phyloP scores from a whole-genome alignment of 495 filamentous ascomycete genomes.

The Monascus purpureus region DNA sequence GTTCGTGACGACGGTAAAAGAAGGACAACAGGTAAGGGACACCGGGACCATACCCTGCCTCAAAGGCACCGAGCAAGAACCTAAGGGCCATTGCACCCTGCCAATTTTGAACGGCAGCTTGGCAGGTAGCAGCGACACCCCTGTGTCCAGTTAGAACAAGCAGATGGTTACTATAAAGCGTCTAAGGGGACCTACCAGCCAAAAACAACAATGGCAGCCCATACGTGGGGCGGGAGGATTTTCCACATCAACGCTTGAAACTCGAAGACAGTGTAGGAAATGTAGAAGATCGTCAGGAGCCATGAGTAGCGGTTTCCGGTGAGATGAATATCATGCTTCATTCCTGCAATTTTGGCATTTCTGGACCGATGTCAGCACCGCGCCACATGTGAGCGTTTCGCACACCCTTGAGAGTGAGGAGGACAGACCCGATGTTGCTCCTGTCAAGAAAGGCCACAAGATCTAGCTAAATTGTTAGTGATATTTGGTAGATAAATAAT shows the following conservation, averaged over 20 bases:
- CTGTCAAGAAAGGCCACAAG: conserved; percentile 53
- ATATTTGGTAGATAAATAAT: conserved; percentile 9
- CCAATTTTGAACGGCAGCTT: conserved; percentile 49
- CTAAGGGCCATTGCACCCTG: conserved; percentile 50
- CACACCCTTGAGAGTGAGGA: too few relatives aligned
- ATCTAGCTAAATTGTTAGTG: conserved; percentile 23
- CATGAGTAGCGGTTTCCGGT: conserved; percentile 44
- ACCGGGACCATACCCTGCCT: conserved; percentile 53
- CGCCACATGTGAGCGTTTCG: too few relatives aligned
- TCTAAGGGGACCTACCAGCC: conserved; percentile 31
- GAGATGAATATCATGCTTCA: conserved; percentile 38
- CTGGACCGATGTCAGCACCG: conserved; percentile 18
- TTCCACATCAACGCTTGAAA: conserved; percentile 63
- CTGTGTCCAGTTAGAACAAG: conserved; percentile 10
- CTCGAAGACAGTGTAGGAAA: conserved; percentile 47
- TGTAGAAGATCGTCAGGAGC: conserved; percentile 72
- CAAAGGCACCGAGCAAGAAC: conserved; percentile 52
- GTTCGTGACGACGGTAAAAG: conserved; percentile 68
- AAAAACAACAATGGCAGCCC: conserved; percentile 33
- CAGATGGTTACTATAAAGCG: background rate
- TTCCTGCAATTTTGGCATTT: conserved; percentile 53
- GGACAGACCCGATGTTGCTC: conserved; percentile 49
- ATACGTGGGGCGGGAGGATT: conserved; percentile 42
- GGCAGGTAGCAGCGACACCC: conserved; percentile 44
- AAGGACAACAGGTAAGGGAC: conserved; percentile 66